Evolutionary conservation across 1,284 basidiomycete species (phyloP), one percentile per base, ranked within the genome.

Genomic region (Stereum hirsutum): DNA sequence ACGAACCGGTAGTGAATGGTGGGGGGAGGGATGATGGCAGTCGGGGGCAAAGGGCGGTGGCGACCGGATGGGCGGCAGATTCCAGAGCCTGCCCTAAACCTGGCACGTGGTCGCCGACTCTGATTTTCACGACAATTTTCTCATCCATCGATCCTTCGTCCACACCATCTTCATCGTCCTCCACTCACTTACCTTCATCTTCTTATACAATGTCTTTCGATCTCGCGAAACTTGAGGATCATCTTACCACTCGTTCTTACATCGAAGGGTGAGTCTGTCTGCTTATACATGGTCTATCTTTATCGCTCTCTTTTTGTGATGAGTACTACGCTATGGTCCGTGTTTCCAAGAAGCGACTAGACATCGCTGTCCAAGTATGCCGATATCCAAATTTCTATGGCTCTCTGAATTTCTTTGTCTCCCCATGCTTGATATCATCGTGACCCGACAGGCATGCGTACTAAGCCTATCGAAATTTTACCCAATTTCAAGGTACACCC

Each of bases 341-440:
- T 93, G 91, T 94, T 94, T 91, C 90, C 81, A 87, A 95, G 89
- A 84, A 80, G 88, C 85, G 91, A 87, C 74, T 89, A 95, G 90
- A 94, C 89, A 89, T 79, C 91, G 85, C 86, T 83, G 77, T 68
- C 72, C 70, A 69, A 75, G 61, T 63, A 70, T 90, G 89, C 84
- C 72, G 89, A 91, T 55, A 87, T 61, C 58, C 54, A 59, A 57
- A 70, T 72, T 71, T 74, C 75, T 88, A 79, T 89, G 85, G 89
- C 85, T 63, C 61, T 82, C 92, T 95, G 92, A 95, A 62, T 53
- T 53, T 54, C 52, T 50, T 50, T 48, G 26, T 39, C 38, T 1
- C 46, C 48, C 24, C 38, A 46, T 39, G 42, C 35, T 40, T 48
- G 39, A 17, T 26, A 49, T 49, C 51, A 40, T 53, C 46, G 39